These are phyloP conservation scores for Penicillium sp. DNA, from an alignment of 2,329 filamentous ascomycete species.

Conservation along the genomic window DNA sequence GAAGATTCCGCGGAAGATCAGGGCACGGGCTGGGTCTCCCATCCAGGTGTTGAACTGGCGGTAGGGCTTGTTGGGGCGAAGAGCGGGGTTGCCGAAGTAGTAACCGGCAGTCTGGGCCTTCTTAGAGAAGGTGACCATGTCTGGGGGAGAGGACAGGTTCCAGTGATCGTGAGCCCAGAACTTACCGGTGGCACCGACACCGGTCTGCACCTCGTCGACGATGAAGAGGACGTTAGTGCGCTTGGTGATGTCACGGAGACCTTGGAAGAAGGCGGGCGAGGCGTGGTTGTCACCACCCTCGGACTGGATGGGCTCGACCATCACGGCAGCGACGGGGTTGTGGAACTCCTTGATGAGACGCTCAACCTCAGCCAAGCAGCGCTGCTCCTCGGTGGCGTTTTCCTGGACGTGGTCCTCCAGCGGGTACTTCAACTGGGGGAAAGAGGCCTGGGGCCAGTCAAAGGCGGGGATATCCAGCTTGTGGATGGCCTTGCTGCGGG, in stretches of 20 bases:
- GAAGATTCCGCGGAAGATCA: conserved; percentile 80
- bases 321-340: conserved; percentile 67
- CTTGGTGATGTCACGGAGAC: conserved; percentile 68
- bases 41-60: conserved; percentile 98
- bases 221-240: conserved; percentile 64
- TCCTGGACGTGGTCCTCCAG: conserved; percentile 69
- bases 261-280: conserved; percentile 74
- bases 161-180: conserved; percentile 98
- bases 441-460: conserved; percentile 85
- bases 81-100: conserved; percentile 72
- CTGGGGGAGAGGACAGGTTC: conserved; percentile 67
- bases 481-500: conserved; percentile 85
- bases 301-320: conserved; percentile 86
- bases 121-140: conserved; percentile 93
- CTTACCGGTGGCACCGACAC: conserved; percentile 81
- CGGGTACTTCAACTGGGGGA: conserved; percentile 78
- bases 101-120: conserved; percentile 91
- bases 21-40: conserved; percentile 75
- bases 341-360: conserved; percentile 69
- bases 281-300: conserved; percentile 94
- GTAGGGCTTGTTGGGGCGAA: conserved; percentile 86
- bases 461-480: conserved; percentile 92
- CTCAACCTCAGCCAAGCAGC: conserved; percentile 74
- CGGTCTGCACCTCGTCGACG: conserved; percentile 89
- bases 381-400: conserved; percentile 72